Percentiles rank a stretch among this genome's conserved stretches.
Conservation (phyloP, 2,329 filamentous ascomycete species). For the Monilinia aucupariae region DNA sequence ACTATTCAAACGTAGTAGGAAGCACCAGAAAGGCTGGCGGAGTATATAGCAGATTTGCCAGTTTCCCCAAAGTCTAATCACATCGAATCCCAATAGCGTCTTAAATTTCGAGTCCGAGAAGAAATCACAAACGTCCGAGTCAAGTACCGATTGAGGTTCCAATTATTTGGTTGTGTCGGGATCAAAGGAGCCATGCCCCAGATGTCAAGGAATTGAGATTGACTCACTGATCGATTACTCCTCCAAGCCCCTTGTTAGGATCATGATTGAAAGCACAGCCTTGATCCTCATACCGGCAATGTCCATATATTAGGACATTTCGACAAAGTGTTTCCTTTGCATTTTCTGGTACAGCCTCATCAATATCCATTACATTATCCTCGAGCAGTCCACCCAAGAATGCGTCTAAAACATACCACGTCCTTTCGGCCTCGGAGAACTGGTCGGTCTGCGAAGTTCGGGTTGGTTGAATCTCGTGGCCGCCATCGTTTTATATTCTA, state of each 20-base stretch:
- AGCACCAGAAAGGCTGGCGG: neutral
- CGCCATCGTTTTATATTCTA: constrained; percentile 27
- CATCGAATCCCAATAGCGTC: neutral
- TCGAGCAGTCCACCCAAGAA: neutral
- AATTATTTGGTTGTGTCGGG: neutral
- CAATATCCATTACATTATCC: constrained; percentile 19
- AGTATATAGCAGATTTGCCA: neutral
- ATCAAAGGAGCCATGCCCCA: neutral
- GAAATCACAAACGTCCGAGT: neutral
- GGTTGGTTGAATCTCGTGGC: constrained; percentile 33
- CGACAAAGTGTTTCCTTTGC: constrained; percentile 84
- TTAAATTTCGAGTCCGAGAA: no score
- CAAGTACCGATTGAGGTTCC: neutral
- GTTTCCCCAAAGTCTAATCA: neutral
- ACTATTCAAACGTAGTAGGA: neutral
- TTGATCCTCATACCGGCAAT: constrained; percentile 86
- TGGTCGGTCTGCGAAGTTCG: constrained; percentile 39
- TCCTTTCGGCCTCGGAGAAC: constrained; percentile 52
- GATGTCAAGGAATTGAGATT: constrained; percentile 11
- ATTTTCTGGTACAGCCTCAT: constrained; percentile 50
- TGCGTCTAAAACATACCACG: constrained; percentile 41
- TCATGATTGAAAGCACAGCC: constrained; percentile 88
- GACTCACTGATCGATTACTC: constrained; percentile 48
- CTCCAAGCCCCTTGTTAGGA: constrained; percentile 51
- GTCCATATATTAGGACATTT: constrained; percentile 88